phyloP scores from a whole-genome alignment of 2,329 filamentous ascomycete species.

The Fusarium azukiicola region DNA sequence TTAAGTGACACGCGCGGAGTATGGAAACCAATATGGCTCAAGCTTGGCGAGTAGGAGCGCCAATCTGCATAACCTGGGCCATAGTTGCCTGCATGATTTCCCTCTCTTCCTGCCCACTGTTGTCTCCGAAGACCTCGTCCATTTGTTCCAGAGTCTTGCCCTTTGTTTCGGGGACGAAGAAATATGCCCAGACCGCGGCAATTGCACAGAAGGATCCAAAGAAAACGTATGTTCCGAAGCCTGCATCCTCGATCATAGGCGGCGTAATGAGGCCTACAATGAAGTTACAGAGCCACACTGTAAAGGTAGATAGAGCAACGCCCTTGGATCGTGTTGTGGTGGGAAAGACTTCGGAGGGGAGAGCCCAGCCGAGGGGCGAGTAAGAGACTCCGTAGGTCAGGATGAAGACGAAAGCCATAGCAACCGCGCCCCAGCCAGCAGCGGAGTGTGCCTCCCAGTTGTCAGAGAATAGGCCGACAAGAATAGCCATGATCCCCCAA shows the following conservation, averaged over 20 bases:
- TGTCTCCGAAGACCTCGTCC: slow-evolving; percentile 82
- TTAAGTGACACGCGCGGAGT: neutral
- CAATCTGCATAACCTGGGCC: neutral
- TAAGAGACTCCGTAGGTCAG: slow-evolving; percentile 62
- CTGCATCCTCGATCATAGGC: neutral
- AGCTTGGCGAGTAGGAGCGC: neutral
- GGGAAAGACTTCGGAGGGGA: slow-evolving; percentile 66
- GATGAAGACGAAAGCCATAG: slow-evolving; percentile 76
- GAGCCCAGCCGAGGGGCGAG: slow-evolving; percentile 66
- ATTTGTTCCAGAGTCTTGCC: slow-evolving; percentile 89
- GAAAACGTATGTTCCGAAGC: slow-evolving; percentile 73
- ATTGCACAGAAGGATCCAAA: slow-evolving; percentile 72
- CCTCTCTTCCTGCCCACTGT: slow-evolving; percentile 33
- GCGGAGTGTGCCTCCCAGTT: slow-evolving; percentile 62
- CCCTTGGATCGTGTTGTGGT: slow-evolving; percentile 63
- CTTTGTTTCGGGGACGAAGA: slow-evolving; percentile 82
- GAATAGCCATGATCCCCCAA: slow-evolving; percentile 75
- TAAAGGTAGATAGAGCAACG: slow-evolving; percentile 62
- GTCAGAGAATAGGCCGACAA: slow-evolving; percentile 56
- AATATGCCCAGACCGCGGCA: slow-evolving; percentile 81
- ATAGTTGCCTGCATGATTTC: slow-evolving; percentile 26
- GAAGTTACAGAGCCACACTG: neutral
- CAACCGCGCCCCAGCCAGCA: slow-evolving; percentile 79
- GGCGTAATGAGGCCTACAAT: neutral
- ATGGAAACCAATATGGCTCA: neutral